Evolutionary conservation across 2,329 filamentous ascomycete species (phyloP), one percentile per base, ranked within the genome.

Genomic region (Karstenula rhodostoma): DNA sequence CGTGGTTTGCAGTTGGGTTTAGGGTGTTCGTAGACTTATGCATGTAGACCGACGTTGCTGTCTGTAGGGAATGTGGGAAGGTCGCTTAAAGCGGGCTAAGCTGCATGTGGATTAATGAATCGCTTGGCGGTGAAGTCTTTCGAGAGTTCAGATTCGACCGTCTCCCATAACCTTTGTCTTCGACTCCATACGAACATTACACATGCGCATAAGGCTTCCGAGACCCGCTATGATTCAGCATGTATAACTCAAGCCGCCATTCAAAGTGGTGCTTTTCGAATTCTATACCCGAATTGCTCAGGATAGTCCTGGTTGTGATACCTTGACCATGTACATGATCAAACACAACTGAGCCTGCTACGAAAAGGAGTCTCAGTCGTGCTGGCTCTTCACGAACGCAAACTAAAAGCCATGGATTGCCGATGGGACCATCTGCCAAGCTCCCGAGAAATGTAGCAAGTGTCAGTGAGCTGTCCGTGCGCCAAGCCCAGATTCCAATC

Each of bases 401-500:
- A 29, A 29, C 27, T 8, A 29, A 29, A 4, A 32, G 29, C 29
- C 8, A 32, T 32, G 29, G 27, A 4, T 8, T 43, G 42, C 42
- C 19, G 19, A 19, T 32, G 19, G 25, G 27, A 29, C 27, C 27
- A 19, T n/a, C 15, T 50, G 35, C 40, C 43, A 33, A 51, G 32
- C 37, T 43, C 33, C 53, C 48, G 23, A 53, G 10, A 8, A 17
- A 40, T 7, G 32, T 19, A 37, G 29, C 53, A 48, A 23, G 42
- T 29, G 22, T 12, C 42, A 23, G 49, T 54, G 32, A 52, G 46
- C 35, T 23, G 50, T 55, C 47, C 56, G 62, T 65, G 60, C 60
- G 57, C 48, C 60, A 62, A 59, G 60, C 60, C 57, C 48, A 37
- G 56, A 49, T 29, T 47, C 60, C 57, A 52, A 65, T 64, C 62